Percentiles rank a stretch among this genome's conserved stretches.
Evolutionary conservation across 352 stramenopile species (phyloP).

Genomic region (Pythium guiyangense): DNA sequence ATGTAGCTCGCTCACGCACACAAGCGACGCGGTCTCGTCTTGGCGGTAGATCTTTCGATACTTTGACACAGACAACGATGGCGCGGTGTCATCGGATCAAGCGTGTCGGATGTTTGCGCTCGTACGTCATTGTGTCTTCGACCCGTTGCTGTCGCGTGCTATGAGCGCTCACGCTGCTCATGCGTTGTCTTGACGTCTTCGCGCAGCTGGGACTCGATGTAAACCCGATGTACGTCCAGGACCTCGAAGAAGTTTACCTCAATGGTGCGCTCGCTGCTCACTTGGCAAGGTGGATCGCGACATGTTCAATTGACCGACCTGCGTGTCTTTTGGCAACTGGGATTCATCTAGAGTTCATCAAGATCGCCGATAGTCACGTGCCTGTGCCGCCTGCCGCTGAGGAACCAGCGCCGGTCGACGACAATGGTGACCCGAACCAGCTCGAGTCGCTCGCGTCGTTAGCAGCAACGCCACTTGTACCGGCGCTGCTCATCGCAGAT

Average conservation of each 20-base stretch:
- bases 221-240: slow-evolving; percentile 38
- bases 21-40: not conserved
- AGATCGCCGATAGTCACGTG: slow-evolving; percentile 65
- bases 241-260: slow-evolving; percentile 63
- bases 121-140: slow-evolving; percentile 14
- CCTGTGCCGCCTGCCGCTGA: slow-evolving; percentile 5
- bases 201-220: slow-evolving; percentile 50
- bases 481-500: not conserved
- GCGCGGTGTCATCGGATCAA: slow-evolving; percentile 50
- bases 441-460: not conserved
- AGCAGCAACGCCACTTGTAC: not conserved
- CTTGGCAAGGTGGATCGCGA: not conserved
- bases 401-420: not conserved
- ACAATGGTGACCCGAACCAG: not conserved
- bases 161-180: not conserved
- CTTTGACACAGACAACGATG: slow-evolving; percentile 66
- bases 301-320: not conserved
- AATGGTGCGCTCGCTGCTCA: slow-evolving; percentile 21
- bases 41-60: slow-evolving; percentile 57
- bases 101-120: slow-evolving; percentile 59
- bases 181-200: not conserved
- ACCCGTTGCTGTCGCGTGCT: not conserved
- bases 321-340: too few species aligned
- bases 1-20: not conserved
- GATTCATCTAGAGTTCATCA: slow-evolving; percentile 48